These are phyloP conservation scores for Solidago caesia DNA, from an alignment of 129 eudicot species.

Conservation along the genomic window DNA sequence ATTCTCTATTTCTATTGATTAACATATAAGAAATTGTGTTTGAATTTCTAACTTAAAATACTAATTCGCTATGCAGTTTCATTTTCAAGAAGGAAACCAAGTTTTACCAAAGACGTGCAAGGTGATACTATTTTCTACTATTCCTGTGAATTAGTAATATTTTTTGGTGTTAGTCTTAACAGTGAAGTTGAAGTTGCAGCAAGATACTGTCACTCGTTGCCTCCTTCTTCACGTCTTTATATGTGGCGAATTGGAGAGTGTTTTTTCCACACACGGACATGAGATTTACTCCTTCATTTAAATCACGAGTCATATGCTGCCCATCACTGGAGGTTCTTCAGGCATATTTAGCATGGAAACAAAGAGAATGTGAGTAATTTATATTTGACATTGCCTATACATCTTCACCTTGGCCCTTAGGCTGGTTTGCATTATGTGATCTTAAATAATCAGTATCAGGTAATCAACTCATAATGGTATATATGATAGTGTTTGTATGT, in stretches of 20 bases:
- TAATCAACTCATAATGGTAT: too few species aligned
- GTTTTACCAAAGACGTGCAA: slow-evolving; percentile 81
- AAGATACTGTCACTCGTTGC: slow-evolving; percentile 76
- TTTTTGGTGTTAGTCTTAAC: slow-evolving; percentile 11
- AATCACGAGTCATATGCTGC: slow-evolving; percentile 59
- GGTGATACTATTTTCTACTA: slow-evolving; percentile 35
- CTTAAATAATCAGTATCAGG: neutral
- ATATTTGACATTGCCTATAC: neutral
- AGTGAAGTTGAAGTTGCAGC: slow-evolving; percentile 49
- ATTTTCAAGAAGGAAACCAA: slow-evolving; percentile 67
- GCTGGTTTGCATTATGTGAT: neutral
- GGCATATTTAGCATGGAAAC: slow-evolving; percentile 83
- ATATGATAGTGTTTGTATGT: too few species aligned
- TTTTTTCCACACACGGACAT: slow-evolving; percentile 58
- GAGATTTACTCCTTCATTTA: slow-evolving; percentile 60
- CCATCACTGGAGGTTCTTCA: slow-evolving; percentile 84
- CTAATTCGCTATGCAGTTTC: slow-evolving; percentile 47
- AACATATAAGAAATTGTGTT: neutral
- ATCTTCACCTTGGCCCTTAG: neutral
- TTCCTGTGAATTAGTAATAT: neutral
- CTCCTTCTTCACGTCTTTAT: slow-evolving; percentile 71
- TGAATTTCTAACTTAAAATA: neutral
- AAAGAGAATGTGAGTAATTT: slow-evolving; percentile 61
- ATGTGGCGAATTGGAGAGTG: slow-evolving; percentile 63
- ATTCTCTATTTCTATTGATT: slow-evolving; percentile 3